A percentile compares a stretch with the other conserved stretches of the same genome.
These are phyloP conservation scores for Kickxella alabastrina DNA, from an alignment of 192 early-diverging fungal species.

Conservation along the genomic window DNA sequence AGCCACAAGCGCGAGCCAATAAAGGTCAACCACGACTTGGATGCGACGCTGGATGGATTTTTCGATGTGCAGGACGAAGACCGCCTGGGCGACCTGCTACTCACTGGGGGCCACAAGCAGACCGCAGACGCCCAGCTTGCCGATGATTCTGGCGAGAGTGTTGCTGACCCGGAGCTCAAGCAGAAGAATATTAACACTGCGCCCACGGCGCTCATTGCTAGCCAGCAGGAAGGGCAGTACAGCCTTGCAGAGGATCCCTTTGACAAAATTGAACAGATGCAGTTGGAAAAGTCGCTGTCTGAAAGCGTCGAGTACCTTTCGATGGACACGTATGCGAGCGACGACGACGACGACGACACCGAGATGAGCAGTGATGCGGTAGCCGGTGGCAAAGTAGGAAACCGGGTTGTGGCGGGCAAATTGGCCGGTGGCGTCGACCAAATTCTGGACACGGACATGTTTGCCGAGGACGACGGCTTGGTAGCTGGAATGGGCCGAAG, in stretches of 20 bases:
- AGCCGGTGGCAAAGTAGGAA: background rate
- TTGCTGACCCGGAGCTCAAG: constrained; percentile 30
- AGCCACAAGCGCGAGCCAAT: constrained; percentile 21
- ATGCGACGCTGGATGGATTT: constrained; percentile 37
- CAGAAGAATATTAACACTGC: constrained; percentile 27
- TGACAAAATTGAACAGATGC: constrained; percentile 44
- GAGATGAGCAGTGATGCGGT: background rate
- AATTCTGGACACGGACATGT: background rate
- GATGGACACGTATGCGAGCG: constrained; percentile 21
- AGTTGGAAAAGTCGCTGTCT: constrained; percentile 23
- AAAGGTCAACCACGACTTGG: constrained; percentile 45
- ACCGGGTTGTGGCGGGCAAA: constrained; percentile 1
- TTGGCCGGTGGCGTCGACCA: background rate
- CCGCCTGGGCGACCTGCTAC: constrained; percentile 30
- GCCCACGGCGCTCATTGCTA: constrained; percentile 28
- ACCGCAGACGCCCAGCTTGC: background rate
- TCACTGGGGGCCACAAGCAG: constrained; percentile 13
- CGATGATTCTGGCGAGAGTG: background rate
- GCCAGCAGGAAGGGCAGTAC: constrained; percentile 13
- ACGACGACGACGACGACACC: background rate
- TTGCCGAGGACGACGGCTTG: constrained; percentile 14
- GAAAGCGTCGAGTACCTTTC: constrained; percentile 48
- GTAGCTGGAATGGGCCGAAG: constrained; percentile 27
- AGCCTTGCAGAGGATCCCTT: constrained; percentile 31
- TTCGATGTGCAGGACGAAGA: constrained; percentile 46